A percentile compares a stretch with the other conserved stretches of the same genome.
phyloP scores from a whole-genome alignment of 208 protist genomes.

The Leptomonas pyrrhocoris region DNA sequence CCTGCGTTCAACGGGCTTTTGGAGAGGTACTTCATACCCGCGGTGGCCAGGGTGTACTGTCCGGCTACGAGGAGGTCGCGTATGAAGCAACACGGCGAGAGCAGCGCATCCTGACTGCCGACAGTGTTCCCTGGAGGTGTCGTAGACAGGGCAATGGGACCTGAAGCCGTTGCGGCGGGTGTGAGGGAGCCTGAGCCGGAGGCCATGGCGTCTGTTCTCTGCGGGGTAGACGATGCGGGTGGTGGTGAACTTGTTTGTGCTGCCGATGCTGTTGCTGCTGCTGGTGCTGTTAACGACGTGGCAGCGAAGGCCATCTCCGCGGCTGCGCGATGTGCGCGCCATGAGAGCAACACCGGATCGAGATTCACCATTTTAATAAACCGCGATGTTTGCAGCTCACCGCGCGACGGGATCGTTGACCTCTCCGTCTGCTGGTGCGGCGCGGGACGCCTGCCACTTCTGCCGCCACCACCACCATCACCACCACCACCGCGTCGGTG shows the following conservation, averaged over 20 bases:
- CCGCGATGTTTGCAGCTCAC: conserved; percentile 57
- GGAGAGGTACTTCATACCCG: conserved; percentile 40
- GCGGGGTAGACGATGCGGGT: background rate
- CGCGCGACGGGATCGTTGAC: conserved; percentile 35
- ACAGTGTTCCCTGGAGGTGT: background rate
- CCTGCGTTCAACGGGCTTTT: background rate
- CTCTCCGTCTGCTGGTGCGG: background rate
- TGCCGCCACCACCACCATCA: background rate
- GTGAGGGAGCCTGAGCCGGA: background rate
- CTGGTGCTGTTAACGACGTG: background rate
- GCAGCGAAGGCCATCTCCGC: conserved; percentile 14
- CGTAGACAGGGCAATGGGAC: background rate
- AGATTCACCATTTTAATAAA: conserved; percentile 61
- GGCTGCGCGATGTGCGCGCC: conserved; percentile 26
- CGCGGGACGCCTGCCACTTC: background rate
- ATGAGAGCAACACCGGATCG: conserved; percentile 42
- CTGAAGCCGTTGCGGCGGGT: background rate
- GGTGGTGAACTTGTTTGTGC: background rate
- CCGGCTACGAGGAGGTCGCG: conserved; percentile 58
- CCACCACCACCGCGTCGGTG: conserved; percentile 4
- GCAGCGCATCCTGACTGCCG: conserved; percentile 1
- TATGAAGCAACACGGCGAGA: conserved; percentile 60
- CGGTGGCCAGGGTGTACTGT: conserved; percentile 42
- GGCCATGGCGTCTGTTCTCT: background rate
- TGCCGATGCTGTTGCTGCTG: background rate